Evolutionary conservation across 352 stramenopile species (phyloP), one percentile per base, ranked within the genome.

Genomic region (Globisporangium uncinulatum): DNA sequence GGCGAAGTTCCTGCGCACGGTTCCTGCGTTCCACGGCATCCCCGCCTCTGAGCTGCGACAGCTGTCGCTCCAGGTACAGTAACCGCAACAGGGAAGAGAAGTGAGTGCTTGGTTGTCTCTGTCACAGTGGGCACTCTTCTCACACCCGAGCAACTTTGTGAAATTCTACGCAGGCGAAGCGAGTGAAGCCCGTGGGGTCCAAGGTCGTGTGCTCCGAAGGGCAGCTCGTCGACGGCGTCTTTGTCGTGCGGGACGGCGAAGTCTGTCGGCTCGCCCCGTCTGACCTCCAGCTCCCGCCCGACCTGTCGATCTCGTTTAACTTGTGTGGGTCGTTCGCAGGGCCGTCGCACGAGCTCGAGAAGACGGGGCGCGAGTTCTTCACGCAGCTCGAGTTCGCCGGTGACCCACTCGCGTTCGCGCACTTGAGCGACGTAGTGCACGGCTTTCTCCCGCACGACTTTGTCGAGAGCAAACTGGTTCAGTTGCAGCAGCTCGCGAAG

Each of bases 151-250:
- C 20, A n/a, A 34, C 44, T 34, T 8, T 31, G 44, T 29, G 1
- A 17, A 34, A 7, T 3, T 19, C 17, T 13, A 3, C 21, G 1
- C 48, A 76, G 62, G 71, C 71, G 1, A 74, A 57, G 44, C 65
- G 56, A 15, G 41, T 62, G 24, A 88, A 85, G 60, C 62, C 80
- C 2, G 54, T 83, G 4, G 78, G 78, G 0, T 74, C 76, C 9
- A 79, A 77, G 52, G 75, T 73, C 11, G 43, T 88, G 21, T 86
- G 71, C 45, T 75, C 67, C 5, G 75, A 86, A 57, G 78, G 72
- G 0, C 78, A 88, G 43, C 59, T 62, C 51, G 66, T 88, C 14
- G 72, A 84, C 51, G 78, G 78, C 0, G 56, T 88, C 29, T 42
- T 86, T 13, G 54, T 88, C 20, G 73, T 86, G 41, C 67, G 64